Base-by-base conservation (phyloP, 202 grass and related monocot genomes). In the Setaria italica region DNA sequence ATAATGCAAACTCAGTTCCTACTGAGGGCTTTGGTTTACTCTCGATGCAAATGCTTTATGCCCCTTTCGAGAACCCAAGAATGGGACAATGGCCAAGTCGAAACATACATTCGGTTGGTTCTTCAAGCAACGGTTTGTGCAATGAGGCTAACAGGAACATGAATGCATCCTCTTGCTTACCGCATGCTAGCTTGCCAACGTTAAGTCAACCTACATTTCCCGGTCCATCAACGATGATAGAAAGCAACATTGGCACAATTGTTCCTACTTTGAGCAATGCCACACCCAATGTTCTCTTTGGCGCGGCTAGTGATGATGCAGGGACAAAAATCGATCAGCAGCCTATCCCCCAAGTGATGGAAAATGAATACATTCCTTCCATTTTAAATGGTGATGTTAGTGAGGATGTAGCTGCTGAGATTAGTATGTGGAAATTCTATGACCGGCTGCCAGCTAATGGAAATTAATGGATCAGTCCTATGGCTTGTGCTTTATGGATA, bases 1-100 rank as follows among this genome's bases (percentile, higher is more conserved):
- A 72, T 17, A 84, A 80, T 78, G 50, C 33, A 33, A 45, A n/a
- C 6, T 62, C 83, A 3, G 50, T 74, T 2, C 54, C 20, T 63
- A 20, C 64, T 48, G 37, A 46, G 45, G 63, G 47, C 15, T 48
- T 69, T 11, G 21, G 75, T 8, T 74, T 48, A 13, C 62, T 63
- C 21, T 3, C 5, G 35, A 19, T 16, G 9, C 45, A 25, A 70
- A 80, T 80, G n/a, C 12, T 62, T 80, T n/a, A 1, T 78, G 20
- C 42, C 6, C 5, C 45, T 53, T 20, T 9, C 14, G 70, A 80
- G 20, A 69, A 21, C 12, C 43, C 50, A 35, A n/a, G 9, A 25
- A 74, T 79, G 50, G 69, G 63, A 29, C 19, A 73, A 32, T 75
- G 21, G 45, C 7, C 74, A 48, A 32, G 21, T 33, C 58, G 49